Evolutionary conservation across 495 filamentous ascomycete genomes (phyloP).

Genomic region (Hypoxylon trugodes): DNA sequence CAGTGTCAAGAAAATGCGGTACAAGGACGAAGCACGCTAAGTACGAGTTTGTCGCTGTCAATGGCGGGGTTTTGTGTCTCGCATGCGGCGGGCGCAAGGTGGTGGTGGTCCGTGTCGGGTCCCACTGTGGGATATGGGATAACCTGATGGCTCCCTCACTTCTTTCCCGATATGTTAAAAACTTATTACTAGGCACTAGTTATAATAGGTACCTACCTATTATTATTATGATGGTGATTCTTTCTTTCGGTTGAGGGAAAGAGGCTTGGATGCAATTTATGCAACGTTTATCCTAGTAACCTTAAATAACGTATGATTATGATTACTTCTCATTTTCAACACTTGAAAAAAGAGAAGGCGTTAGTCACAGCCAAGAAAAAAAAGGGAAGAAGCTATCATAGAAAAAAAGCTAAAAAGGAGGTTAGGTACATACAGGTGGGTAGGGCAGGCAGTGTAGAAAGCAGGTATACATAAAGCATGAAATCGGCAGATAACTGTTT

Average conservation of each 20-base stretch:
- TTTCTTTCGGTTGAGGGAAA: no score
- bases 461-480: slow-evolving; percentile 9
- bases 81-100: slow-evolving; percentile 34
- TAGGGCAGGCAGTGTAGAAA: no score
- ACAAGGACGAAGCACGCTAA: slow-evolving; percentile 12
- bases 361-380: not conserved
- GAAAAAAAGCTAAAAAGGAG: not conserved
- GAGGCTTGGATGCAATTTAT: no score
- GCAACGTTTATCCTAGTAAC: no score
- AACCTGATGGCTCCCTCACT: no score
- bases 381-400: not conserved
- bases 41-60: slow-evolving; percentile 31
- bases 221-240: no score
- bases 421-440: not conserved
- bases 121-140: no score
- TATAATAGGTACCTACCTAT: no score
- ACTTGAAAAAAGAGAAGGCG: not conserved
- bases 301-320: no score
- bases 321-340: no score
- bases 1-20: slow-evolving; percentile 28
- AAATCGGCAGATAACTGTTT: slow-evolving; percentile 13
- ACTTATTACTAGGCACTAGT: no score
- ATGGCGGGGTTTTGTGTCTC: slow-evolving; percentile 44
- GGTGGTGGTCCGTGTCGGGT: slow-evolving; percentile 8
- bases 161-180: no score